Conservation (phyloP, 2,329 filamentous ascomycete species). For the Colletotrichum brevisporum region DNA sequence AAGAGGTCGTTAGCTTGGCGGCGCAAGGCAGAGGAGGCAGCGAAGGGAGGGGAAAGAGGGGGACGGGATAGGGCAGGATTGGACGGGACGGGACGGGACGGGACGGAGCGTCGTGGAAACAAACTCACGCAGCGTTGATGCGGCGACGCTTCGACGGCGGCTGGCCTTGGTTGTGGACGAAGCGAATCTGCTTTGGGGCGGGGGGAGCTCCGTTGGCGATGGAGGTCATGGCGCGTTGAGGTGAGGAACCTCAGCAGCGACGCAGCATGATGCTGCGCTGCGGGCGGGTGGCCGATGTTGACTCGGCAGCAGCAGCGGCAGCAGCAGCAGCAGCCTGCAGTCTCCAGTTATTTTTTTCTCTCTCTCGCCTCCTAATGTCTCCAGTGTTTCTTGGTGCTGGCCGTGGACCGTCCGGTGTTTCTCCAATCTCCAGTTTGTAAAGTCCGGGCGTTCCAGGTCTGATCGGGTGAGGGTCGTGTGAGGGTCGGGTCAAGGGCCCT, state of each 20-base stretch:
- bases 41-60: not conserved
- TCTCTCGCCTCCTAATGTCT: not conserved
- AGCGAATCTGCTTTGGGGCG: slow-evolving; percentile 76
- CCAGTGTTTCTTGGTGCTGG: not conserved
- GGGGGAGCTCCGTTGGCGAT: slow-evolving; percentile 59
- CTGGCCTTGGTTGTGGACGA: slow-evolving; percentile 86
- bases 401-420: not conserved
- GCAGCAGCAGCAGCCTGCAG: not conserved
- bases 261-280: slow-evolving; percentile 40
- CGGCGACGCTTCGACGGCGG: slow-evolving; percentile 84
- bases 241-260: slow-evolving; percentile 37
- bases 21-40: not conserved
- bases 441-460: not conserved
- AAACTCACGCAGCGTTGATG: slow-evolving; percentile 82
- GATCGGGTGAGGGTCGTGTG: too few species aligned
- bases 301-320: not conserved
- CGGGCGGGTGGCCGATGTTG: slow-evolving; percentile 25
- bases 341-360: slow-evolving; percentile 21
- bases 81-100: too few species aligned
- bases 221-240: slow-evolving; percentile 40
- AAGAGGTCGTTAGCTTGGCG: slow-evolving; percentile 16
- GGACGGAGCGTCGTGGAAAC: too few species aligned
- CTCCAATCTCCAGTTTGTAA: slow-evolving; percentile 12
- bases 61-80: too few species aligned
- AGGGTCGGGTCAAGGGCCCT: slow-evolving; percentile 20